Evolutionary conservation across 2,329 filamentous ascomycete genomes (phyloP).

Genomic region (Diplodia corticola): DNA sequence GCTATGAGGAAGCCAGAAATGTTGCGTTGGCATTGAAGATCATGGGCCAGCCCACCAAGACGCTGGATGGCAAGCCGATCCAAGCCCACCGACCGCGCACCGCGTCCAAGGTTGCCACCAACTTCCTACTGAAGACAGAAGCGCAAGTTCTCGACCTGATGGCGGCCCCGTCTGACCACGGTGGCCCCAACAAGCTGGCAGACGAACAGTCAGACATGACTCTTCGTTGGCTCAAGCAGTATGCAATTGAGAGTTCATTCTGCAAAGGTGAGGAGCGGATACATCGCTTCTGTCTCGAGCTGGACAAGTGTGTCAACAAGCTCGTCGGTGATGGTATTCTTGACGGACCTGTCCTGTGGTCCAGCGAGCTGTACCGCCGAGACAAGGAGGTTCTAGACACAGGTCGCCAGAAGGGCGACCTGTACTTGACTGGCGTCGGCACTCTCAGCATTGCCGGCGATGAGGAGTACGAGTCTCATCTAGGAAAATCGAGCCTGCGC

Average conservation of each 20-base stretch:
- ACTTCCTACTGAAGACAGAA: constrained; percentile 76
- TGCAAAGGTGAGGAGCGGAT: constrained; percentile 94
- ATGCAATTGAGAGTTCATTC: constrained; percentile 78
- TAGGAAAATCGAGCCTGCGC: constrained; percentile 38
- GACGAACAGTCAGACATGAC: constrained; percentile 92
- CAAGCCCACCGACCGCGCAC: constrained; percentile 44
- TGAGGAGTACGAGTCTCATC: constrained; percentile 45
- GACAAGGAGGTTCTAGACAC: constrained; percentile 66
- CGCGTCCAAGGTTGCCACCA: constrained; percentile 50
- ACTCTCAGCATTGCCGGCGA: constrained; percentile 52
- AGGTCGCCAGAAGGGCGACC: constrained; percentile 51
- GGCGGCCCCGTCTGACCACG: constrained; percentile 78
- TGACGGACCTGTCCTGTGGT: constrained; percentile 87
- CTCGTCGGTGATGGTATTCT: constrained; percentile 81
- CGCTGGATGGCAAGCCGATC: constrained; percentile 41
- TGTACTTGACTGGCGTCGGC: constrained; percentile 49
- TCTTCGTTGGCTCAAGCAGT: constrained; percentile 75
- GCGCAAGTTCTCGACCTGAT: constrained; percentile 84
- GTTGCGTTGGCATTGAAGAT: constrained; percentile 85
- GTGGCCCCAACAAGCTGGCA: constrained; percentile 91
- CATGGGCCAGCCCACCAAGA: constrained; percentile 66
- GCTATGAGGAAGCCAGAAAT: constrained; percentile 83
- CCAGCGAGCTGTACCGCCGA: constrained; percentile 80
- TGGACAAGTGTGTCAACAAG: constrained; percentile 82
- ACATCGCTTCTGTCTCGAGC: constrained; percentile 87